Base-by-base conservation (phyloP, 768 basidiomycete genomes). In the Trametes villosa region DNA sequence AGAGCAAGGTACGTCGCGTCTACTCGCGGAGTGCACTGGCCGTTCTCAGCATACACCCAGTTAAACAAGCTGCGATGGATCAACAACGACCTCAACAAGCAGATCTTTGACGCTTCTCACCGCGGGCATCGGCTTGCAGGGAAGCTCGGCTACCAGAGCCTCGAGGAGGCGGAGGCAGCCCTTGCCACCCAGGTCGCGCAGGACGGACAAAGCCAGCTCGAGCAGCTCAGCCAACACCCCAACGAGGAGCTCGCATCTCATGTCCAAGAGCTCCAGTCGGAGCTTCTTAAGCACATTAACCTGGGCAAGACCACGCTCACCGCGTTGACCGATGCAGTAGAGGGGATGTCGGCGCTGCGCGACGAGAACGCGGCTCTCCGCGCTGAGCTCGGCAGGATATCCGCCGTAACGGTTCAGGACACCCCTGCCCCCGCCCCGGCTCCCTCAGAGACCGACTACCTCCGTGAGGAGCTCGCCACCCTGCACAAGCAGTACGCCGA, bases 71-170 rank as follows among this genome's bases (percentile, higher is more conserved):
- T 78, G 11, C 74, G 72, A 51, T 57, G 68, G 41, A 64, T 73
- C 9, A 76, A 76, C 49, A 73, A 79, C 45, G 73, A 76, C 30
- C 71, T 71, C 4, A 65, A 74, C 31, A 77, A 76, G 53, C 71
- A 79, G 49, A 62, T 79, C 9, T 81, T 76, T 49, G 78, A 79
- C 11, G 69, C 70, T 0, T 60, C 72, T 11, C 72, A 79, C 13
- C 73, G 79, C 1, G 75, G 72, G 0, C 66, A 76, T 17, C 70
- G 74, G 18, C 72, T 84, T 2, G 82, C 80, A 0, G 63, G 68
- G 8, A 70, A 70, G 1, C 73, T 86, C 44, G 84, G 83, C 0
- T 84, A 81, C 61, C 62, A 68, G 2, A 73, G 78, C 48, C 65
- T 81, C 3, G 71, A 70, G 11, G 81, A 83, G 30, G 79, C 81